Conservation (phyloP, 306 rosid species). For the Amphicarpaea edgeworthii region DNA sequence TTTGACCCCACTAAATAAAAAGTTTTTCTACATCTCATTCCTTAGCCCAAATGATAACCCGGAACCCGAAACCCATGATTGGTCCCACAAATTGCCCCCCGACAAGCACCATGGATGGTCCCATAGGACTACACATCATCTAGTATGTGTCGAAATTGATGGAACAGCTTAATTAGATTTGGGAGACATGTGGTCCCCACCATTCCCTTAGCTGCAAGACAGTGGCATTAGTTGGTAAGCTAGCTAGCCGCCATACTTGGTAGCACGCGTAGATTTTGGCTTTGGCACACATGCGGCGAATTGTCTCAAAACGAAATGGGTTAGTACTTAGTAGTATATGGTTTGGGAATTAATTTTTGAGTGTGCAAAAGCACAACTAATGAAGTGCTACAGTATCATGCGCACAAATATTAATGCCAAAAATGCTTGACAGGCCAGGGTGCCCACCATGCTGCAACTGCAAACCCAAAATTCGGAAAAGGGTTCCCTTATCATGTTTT, state of each 20-base stretch:
- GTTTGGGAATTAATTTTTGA: conserved; percentile 14
- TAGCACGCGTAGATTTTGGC: conserved; percentile 65
- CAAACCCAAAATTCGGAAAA: conserved; percentile 36
- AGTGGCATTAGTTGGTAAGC: conserved; percentile 57
- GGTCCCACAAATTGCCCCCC: conserved; percentile 81
- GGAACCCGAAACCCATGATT: conserved; percentile 64
- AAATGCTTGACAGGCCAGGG: conserved; percentile 51
- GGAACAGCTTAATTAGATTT: conserved; percentile 54
- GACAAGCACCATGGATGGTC: conserved; percentile 80
- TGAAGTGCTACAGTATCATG: conserved; percentile 85
- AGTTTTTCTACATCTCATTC: too few species aligned
- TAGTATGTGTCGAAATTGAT: conserved; percentile 77
- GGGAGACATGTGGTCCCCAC: conserved; percentile 75
- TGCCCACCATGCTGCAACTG: conserved; percentile 62
- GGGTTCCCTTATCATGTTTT: conserved; percentile 41
- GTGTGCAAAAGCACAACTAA: conserved; percentile 42
- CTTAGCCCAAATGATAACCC: conserved; percentile 56
- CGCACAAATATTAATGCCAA: conserved; percentile 59
- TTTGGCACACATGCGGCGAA: conserved; percentile 58
- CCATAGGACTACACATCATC: conserved; percentile 72
- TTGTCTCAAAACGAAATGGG: conserved; percentile 45
- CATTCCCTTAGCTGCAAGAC: conserved; percentile 55
- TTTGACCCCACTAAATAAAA: conserved; percentile 59
- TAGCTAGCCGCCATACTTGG: conserved; percentile 76
- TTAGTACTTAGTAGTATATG: conserved; percentile 12